phyloP scores from a whole-genome alignment of 108 stramenopile genomes.

The Hondaea fermentalgiana region DNA sequence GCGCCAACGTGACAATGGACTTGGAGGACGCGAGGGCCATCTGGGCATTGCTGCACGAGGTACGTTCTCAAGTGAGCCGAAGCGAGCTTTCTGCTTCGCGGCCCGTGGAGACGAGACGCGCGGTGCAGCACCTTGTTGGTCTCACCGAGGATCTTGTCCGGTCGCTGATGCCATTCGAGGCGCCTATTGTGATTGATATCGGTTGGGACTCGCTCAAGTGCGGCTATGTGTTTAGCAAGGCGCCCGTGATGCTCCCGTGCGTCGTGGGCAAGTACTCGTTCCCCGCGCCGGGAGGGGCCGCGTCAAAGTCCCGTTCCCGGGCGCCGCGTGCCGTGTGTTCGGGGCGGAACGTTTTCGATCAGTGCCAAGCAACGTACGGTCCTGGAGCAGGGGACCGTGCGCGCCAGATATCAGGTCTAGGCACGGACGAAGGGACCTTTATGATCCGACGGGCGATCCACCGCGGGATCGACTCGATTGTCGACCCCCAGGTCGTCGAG shows the following conservation, averaged over 20 bases:
- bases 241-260: background rate
- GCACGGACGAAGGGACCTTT: background rate
- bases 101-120: background rate
- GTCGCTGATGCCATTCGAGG: background rate
- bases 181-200: background rate
- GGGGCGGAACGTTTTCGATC: background rate
- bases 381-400: too few species aligned
- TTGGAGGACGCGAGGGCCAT: background rate
- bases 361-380: background rate
- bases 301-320: background rate
- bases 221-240: background rate
- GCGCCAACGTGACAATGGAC: background rate
- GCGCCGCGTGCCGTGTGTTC: background rate
- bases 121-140: background rate
- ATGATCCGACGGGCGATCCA: background rate
- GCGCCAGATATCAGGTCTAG: too few species aligned
- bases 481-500: background rate
- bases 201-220: background rate
- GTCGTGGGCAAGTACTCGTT: background rate
- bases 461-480: background rate
- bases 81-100: background rate
- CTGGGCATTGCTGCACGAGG: background rate
- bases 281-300: too few species aligned
- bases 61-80: background rate
- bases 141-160: background rate